phyloP scores from a whole-genome alignment of 257 asterid species.

The Solanum sparsipilum region DNA sequence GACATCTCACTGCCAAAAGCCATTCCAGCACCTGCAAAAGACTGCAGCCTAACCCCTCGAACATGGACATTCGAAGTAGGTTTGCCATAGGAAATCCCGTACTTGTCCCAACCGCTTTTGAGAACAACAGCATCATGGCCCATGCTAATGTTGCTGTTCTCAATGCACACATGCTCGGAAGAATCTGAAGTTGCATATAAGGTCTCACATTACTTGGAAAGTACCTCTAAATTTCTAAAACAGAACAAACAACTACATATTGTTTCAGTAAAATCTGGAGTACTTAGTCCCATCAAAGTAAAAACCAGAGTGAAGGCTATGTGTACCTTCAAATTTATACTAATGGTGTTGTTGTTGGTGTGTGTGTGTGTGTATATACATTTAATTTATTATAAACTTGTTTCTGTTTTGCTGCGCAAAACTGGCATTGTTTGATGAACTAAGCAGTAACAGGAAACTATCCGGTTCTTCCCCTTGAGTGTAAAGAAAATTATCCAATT shows the following conservation, averaged over 20 bases:
- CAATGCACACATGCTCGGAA: conserved; percentile 37
- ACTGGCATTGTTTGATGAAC: not conserved
- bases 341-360: not conserved
- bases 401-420: not conserved
- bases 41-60: conserved; percentile 26
- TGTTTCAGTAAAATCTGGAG: not conserved
- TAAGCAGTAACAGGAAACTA: not conserved
- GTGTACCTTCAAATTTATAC: not conserved
- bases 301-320: not conserved
- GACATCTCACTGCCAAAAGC: conserved; percentile 84
- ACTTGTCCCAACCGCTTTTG: conserved; percentile 86
- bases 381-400: not conserved
- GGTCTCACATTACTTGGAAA: not conserved
- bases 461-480: not conserved
- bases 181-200: conserved; percentile 12
- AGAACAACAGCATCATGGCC: conserved; percentile 62
- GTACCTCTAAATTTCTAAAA: not conserved
- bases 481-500: not conserved
- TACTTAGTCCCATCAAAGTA: not conserved
- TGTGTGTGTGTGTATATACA: not conserved
- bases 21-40: conserved; percentile 48
- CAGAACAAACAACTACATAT: not conserved
- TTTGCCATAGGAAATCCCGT: conserved; percentile 45
- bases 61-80: conserved; percentile 46
- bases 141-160: conserved; percentile 60